Conservation (phyloP, 2,329 filamentous ascomycete species). For the Cyclaneusma minus region DNA sequence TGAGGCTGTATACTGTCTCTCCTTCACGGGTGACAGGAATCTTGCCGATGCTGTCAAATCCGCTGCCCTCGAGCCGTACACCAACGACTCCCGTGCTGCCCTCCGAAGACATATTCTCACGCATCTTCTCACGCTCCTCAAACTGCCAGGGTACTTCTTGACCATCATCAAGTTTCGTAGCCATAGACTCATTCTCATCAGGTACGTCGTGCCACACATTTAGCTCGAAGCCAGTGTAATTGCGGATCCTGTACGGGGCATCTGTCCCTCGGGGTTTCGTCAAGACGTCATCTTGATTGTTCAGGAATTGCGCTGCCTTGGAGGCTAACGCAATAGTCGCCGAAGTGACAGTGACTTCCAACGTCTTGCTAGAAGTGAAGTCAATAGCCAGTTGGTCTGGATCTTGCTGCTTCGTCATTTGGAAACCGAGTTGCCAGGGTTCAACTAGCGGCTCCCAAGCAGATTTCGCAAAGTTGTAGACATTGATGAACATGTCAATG, state of each 20-base stretch:
- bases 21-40: slow-evolving; percentile 90
- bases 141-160: slow-evolving; percentile 92
- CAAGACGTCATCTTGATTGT: slow-evolving; percentile 76
- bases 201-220: slow-evolving; percentile 65
- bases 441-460: slow-evolving; percentile 95
- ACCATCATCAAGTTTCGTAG: slow-evolving; percentile 69
- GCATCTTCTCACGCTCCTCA: slow-evolving; percentile 90
- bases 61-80: slow-evolving; percentile 78
- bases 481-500: slow-evolving; percentile 89
- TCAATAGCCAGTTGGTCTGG: slow-evolving; percentile 72
- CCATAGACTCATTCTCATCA: slow-evolving; percentile 50
- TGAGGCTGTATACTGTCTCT: slow-evolving; percentile 76
- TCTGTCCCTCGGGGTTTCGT: slow-evolving; percentile 86
- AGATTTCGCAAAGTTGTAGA: slow-evolving; percentile 98
- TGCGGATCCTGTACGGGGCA: slow-evolving; percentile 83
- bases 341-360: slow-evolving; percentile 86
- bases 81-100: slow-evolving; percentile 65
- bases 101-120: slow-evolving; percentile 80
- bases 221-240: slow-evolving; percentile 88
- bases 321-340: slow-evolving; percentile 86
- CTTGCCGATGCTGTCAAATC: slow-evolving; percentile 79
- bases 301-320: slow-evolving; percentile 84
- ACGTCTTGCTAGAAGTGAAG: slow-evolving; percentile 71
- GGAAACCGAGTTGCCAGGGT: slow-evolving; percentile 89
- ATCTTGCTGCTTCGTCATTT: slow-evolving; percentile 62